Evolutionary conservation across 228 moss, liverwort and hornwort genomes (phyloP).

Genomic region (Sphagnum magellanicum): DNA sequence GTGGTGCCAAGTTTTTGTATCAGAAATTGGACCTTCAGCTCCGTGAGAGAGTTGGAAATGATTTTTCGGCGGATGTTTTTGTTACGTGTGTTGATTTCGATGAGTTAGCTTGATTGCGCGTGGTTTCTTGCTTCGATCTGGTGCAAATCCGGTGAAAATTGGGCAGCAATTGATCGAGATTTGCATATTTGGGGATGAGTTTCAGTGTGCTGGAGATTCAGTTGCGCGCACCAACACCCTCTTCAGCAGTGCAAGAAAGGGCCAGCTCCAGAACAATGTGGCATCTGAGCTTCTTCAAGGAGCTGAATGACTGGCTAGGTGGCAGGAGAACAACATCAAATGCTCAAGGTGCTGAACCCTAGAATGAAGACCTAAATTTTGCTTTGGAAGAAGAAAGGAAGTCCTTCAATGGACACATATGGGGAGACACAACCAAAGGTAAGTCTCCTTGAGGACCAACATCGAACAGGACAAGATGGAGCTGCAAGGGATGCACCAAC

Average conservation of each 20-base stretch:
- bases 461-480: slow-evolving; percentile 11
- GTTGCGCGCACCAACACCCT: not conserved
- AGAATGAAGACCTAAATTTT: not conserved
- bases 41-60: too few relatives aligned
- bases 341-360: not conserved
- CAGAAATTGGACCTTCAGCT: too few relatives aligned
- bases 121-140: too few relatives aligned
- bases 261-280: not conserved
- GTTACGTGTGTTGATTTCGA: too few relatives aligned
- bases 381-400: not conserved
- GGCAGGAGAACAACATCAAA: not conserved
- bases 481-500: slow-evolving; percentile 19
- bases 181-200: too few relatives aligned
- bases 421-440: not conserved
- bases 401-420: not conserved
- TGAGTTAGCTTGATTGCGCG: too few relatives aligned
- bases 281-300: slow-evolving; percentile 6
- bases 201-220: not conserved
- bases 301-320: not conserved
- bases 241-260: not conserved
- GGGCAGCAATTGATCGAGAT: too few relatives aligned
- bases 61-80: too few relatives aligned
- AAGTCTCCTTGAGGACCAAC: slow-evolving; percentile 5
- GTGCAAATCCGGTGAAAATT: too few relatives aligned
- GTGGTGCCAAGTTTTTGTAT: too few relatives aligned